These are phyloP conservation scores for Verbena officinalis DNA, from an alignment of 257 asterid genomes.

Conservation along the genomic window DNA sequence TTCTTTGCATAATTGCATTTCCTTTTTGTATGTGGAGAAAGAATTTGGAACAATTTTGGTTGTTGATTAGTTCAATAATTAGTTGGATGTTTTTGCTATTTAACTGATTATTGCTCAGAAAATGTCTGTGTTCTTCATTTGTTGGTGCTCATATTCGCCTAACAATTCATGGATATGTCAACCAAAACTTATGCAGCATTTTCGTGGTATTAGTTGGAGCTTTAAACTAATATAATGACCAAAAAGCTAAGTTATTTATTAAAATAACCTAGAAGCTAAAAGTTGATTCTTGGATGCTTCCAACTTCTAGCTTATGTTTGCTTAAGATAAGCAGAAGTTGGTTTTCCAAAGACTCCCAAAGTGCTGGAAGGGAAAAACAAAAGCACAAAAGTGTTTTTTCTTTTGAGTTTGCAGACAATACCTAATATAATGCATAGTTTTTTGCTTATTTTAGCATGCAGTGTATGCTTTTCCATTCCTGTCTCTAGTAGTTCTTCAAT, in stretches of 20 bases:
- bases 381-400: no score
- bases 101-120: not conserved
- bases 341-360: no score
- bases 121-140: not conserved
- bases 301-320: no score
- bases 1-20: not conserved
- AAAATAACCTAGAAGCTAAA: no score
- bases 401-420: not conserved
- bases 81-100: not conserved
- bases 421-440: not conserved
- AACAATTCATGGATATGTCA: not conserved
- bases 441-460: constrained; percentile 2
- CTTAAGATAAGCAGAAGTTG: no score
- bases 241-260: no score
- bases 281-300: no score
- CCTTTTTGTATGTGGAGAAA: not conserved
- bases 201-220: not conserved
- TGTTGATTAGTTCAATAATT: not conserved
- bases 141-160: not conserved
- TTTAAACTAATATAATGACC: not conserved
- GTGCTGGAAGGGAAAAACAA: no score
- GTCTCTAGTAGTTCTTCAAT: not conserved
- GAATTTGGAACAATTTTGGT: not conserved
- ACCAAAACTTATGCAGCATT: not conserved
- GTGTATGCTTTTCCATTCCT: not conserved